Evolutionary conservation across 495 filamentous ascomycete species (phyloP).

Genomic region (Pyrenopolyporus hunteri): DNA sequence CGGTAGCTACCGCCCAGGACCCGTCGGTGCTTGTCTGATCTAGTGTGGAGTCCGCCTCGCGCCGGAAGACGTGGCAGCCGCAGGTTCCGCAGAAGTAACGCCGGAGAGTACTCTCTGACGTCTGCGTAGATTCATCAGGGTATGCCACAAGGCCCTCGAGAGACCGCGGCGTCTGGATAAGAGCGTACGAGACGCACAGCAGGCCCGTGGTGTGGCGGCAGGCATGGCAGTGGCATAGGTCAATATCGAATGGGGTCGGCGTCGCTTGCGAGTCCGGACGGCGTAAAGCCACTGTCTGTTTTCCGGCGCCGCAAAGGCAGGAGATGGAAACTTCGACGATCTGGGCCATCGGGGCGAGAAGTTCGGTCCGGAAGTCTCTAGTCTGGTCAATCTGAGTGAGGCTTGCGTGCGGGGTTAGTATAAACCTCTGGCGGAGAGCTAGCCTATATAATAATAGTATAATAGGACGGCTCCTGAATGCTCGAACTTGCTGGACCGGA

Average conservation of each 20-base stretch:
- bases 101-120: conserved; percentile 26
- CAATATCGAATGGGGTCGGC: conserved; percentile 30
- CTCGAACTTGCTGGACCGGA: background rate
- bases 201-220: conserved; percentile 67
- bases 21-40: conserved; percentile 40
- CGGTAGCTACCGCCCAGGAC: conserved; percentile 46
- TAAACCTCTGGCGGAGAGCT: too few relatives aligned
- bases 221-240: conserved; percentile 68
- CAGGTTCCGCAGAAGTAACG: conserved; percentile 74
- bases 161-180: conserved; percentile 40
- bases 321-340: conserved; percentile 42
- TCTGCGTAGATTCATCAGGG: background rate
- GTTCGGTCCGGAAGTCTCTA: background rate
- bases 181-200: conserved; percentile 60
- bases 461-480: too few relatives aligned
- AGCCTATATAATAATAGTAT: too few relatives aligned
- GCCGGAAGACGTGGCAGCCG: conserved; percentile 65
- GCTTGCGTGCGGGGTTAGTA: too few relatives aligned
- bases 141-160: conserved; percentile 56
- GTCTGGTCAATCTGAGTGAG: background rate
- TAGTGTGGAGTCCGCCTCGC: conserved; percentile 19
- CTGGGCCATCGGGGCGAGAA: background rate
- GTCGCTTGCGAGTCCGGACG: conserved; percentile 28
- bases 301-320: conserved; percentile 63
- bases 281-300: conserved; percentile 50